Base-by-base conservation (phyloP, 768 basidiomycete genomes). In the Russula griseocarnosa region DNA sequence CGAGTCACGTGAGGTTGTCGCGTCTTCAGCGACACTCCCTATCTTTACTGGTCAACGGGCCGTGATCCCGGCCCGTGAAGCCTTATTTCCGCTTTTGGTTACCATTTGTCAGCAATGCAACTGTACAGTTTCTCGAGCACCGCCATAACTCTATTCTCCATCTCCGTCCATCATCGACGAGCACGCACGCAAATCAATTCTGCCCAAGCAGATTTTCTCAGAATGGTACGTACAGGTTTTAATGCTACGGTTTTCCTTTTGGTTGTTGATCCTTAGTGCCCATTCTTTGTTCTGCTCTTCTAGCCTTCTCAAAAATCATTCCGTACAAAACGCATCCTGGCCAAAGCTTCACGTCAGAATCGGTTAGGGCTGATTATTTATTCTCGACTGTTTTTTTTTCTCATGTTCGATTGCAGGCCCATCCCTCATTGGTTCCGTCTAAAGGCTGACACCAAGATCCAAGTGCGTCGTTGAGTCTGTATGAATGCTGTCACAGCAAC, bases 251-350 rank as follows among this genome's bases (percentile, higher is more conserved):
- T 4, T 6, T 40, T 10, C 18, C 28, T 38, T n/a, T n/a, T n/a
- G n/a, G n/a, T n/a, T n/a, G n/a, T 36, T 13, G n/a, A 38, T 18
- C 7, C 36, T 50, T 5, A 50, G 14, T 36, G 3, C 14, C 3
- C 5, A 30, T n/a, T n/a, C n/a, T 6, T 0, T 6, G 16, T 38
- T 14, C 6, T n/a, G n/a, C n/a, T n/a, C n/a, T n/a, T n/a, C n/a
- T n/a, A n/a, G n/a, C n/a, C n/a, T n/a, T 98, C 96, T 75, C 93
- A 98, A 87, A 99, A 99, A 81, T 85, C 93, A 63, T 98, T 98
- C 86, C 85, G 91, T 75, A 94, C 90, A 76, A 99, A 99, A 83
- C 87, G 88, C 76, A 95, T 87, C 75, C 91, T 99, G 71, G 94
- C 96, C 75, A 99, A 98, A 85, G 93, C 93, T 66, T 77, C 82